phyloP scores from a whole-genome alignment of 225 moss, liverwort and hornwort species.

The Pseudisothecium myosuroides region DNA sequence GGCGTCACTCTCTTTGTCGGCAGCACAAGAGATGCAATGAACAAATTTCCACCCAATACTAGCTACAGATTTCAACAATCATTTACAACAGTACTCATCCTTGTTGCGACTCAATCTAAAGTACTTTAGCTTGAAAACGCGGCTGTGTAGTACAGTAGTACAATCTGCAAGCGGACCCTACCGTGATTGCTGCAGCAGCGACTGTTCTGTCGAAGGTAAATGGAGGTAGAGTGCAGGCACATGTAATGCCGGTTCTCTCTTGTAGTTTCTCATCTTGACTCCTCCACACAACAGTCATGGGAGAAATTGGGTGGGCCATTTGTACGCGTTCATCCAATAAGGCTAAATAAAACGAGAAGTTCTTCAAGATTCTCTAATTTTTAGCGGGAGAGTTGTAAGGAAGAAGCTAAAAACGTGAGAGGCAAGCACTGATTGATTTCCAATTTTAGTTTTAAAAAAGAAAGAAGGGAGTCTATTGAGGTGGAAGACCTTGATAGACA shows the following conservation, averaged over 20 bases:
- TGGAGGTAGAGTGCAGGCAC: neutral
- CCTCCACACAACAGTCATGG: neutral
- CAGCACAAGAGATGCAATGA: neutral
- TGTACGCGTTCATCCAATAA: neutral
- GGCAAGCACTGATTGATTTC: neutral
- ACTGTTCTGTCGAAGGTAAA: neutral
- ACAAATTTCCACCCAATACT: neutral
- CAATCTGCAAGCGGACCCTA: neutral
- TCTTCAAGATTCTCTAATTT: neutral
- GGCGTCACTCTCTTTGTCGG: neutral
- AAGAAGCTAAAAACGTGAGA: neutral
- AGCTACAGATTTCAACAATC: neutral
- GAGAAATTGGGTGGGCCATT: neutral
- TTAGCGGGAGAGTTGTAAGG: neutral
- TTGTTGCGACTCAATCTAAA: neutral
- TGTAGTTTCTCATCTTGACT: neutral
- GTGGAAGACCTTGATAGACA: neutral
- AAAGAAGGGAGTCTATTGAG: rapidly evolving
- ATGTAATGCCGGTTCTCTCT: neutral
- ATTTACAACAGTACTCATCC: neutral
- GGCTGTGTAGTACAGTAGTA: too few relatives aligned
- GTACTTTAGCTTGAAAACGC: neutral
- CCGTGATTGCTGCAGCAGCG: neutral
- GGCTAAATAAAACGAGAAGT: neutral
- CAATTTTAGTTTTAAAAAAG: neutral